These are phyloP conservation scores for Phylloporus gajari DNA, from an alignment of 1,284 basidiomycete genomes.

Conservation along the genomic window DNA sequence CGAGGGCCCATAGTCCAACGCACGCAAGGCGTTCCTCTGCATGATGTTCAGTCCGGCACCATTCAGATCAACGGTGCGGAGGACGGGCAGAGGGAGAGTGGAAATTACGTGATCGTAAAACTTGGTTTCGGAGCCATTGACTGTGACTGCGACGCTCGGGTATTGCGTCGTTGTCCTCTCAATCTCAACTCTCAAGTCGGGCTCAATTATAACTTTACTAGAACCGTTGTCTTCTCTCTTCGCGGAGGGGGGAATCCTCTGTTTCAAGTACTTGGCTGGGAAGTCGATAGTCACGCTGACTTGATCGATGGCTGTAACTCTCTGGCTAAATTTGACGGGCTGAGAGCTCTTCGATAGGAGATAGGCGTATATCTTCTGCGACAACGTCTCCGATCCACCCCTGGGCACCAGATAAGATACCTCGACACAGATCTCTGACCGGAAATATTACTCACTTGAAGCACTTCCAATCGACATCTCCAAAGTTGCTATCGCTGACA, in stretches of 20 bases:
- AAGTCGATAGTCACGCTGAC: not conserved
- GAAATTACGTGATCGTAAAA: conserved; percentile 29
- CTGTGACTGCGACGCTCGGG: conserved; percentile 2
- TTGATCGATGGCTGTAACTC: conserved; percentile 17
- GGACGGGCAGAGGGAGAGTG: conserved; percentile 24
- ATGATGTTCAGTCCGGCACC: conserved; percentile 17
- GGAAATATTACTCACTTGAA: conserved; percentile 24
- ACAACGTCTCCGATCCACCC: conserved; percentile 28
- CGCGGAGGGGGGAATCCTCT: not conserved
- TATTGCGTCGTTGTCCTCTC: not conserved
- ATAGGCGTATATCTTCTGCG: not conserved
- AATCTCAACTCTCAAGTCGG: not conserved
- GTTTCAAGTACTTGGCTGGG: not conserved
- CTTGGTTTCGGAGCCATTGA: conserved; percentile 4
- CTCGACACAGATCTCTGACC: not conserved
- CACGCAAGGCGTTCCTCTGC: conserved; percentile 31
- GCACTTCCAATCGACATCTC: conserved; percentile 36
- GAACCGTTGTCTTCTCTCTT: not conserved
- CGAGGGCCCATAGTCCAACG: conserved; percentile 19
- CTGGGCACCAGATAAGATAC: conserved; percentile 15
- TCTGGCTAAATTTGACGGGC: conserved; percentile 13
- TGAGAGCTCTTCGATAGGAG: conserved; percentile 7
- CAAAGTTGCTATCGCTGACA: conserved; percentile 12
- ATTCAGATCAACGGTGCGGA: conserved; percentile 8
- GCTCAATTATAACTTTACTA: not conserved